Conservation (phyloP, 164 flowering plant species). For the Nymphaea colorata region DNA sequence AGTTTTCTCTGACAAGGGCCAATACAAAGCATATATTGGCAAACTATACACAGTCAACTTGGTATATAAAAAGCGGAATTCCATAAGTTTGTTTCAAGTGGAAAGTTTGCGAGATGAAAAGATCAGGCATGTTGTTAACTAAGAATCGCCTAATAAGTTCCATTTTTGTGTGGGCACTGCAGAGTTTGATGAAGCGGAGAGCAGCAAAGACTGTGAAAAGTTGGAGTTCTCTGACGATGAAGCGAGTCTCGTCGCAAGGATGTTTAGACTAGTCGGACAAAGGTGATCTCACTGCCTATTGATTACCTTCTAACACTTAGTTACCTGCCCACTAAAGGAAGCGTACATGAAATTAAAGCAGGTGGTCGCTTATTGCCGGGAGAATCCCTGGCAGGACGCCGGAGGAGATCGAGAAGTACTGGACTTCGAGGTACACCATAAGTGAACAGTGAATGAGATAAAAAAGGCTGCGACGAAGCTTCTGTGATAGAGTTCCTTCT, state of each 20-base stretch:
- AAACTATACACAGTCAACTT: too few species aligned
- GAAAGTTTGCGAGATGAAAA: too few species aligned
- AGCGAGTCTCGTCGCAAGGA: slow-evolving; percentile 18
- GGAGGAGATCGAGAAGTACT: slow-evolving; percentile 47
- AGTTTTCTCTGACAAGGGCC: too few species aligned
- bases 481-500: too few species aligned
- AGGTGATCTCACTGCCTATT: slow-evolving; percentile 7
- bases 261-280: slow-evolving; percentile 22
- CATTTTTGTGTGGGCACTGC: neutral
- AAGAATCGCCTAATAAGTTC: too few species aligned
- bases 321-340: neutral
- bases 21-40: too few species aligned
- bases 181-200: slow-evolving; percentile 7
- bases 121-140: too few species aligned
- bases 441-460: neutral
- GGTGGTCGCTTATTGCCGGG: slow-evolving; percentile 57
- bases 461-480: neutral
- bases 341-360: slow-evolving; percentile 3
- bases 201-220: slow-evolving; percentile 8
- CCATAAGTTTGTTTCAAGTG: too few species aligned
- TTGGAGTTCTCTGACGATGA: slow-evolving; percentile 22
- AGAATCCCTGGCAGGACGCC: slow-evolving; percentile 58
- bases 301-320: neutral
- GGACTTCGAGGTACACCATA: slow-evolving; percentile 28
- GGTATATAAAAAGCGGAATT: too few species aligned